These are phyloP conservation scores for Trichosporon asahii DNA, from an alignment of 1,284 basidiomycete genomes.

Conservation along the genomic window DNA sequence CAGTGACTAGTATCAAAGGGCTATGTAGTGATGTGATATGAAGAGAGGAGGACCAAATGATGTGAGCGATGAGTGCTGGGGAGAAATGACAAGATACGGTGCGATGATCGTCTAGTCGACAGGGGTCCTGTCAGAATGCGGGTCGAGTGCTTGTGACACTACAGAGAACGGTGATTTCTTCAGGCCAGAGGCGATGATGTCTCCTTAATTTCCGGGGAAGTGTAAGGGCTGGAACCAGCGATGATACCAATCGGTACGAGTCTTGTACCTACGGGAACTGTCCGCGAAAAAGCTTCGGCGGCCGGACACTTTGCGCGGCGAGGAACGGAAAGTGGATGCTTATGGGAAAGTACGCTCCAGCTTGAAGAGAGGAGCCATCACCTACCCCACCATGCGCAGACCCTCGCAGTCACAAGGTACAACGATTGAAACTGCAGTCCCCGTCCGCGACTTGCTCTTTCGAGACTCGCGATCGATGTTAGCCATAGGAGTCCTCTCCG, in stretches of 20 bases:
- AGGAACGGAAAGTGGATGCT: background rate
- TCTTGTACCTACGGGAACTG: too few species aligned
- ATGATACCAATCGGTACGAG: too few species aligned
- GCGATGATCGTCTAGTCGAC: background rate
- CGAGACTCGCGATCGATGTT: too few species aligned
- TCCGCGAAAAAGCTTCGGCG: background rate
- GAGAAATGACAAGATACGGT: background rate
- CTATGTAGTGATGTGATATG: background rate
- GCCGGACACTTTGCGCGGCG: background rate
- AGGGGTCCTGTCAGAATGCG: too few species aligned
- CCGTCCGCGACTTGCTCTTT: too few species aligned
- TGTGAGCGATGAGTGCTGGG: background rate
- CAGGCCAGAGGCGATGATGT: too few species aligned
- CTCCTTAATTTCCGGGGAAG: too few species aligned
- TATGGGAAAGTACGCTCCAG: background rate
- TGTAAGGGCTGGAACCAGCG: too few species aligned
- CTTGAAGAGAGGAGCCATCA: background rate
- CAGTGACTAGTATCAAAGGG: background rate
- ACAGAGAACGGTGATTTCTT: too few species aligned
- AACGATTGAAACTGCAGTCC: too few species aligned
- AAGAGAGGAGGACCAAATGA: background rate
- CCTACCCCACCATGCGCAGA: background rate
- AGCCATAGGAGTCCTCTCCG: too few species aligned
- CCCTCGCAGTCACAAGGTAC: background rate
- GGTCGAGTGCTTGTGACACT: too few species aligned